Evolutionary conservation across 306 rosid genomes (phyloP), one percentile per base, ranked within the genome.

Genomic region (Rosa lucieae): DNA sequence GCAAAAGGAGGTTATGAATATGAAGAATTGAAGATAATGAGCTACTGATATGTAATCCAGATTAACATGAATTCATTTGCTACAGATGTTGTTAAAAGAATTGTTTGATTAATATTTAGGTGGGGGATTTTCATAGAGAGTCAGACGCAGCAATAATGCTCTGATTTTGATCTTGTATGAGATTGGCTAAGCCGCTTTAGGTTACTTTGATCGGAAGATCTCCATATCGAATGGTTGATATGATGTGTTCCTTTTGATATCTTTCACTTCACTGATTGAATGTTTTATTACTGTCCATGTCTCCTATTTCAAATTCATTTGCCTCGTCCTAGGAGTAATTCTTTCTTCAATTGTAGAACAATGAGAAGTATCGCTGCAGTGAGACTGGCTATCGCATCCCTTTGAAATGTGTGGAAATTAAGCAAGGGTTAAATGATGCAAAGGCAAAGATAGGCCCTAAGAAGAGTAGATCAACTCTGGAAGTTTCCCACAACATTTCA

Each of bases 381-480:
- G 97, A 94, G 89, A 94, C 98, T 81, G 97, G 97, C 73, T 94
- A 92, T 78, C 93, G 92, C 29, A 94, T 94, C 81, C 97, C 97
- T 73, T 88, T 90, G 83, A 94, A 89, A 88, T 94, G 97, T 73
- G 77, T 85, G 70, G 92, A 90, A 84, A 84, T 85, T 65, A 92
- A 86, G 82, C 88, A 73, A 43, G 79, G 85, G 14, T 52, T 10
- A 0, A 88, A 84, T 79, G 86, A 67, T 72, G 74, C 82, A 26
- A 76, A 66, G 42, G 78, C 65, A 77, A 80, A 80, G 70, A 80
- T 79, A 53, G 85, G 51, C 29, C 63, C 93, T 76, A 72, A 51
- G 9, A 74, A 76, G 72, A 75, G 77, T 44, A 88, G 90, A 59
- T 84, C 85, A 6, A 62, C 77, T 79, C 72, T 90, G 86, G 97